phyloP scores from a whole-genome alignment of 345 rosid species.

The Eucalyptus marginata region DNA sequence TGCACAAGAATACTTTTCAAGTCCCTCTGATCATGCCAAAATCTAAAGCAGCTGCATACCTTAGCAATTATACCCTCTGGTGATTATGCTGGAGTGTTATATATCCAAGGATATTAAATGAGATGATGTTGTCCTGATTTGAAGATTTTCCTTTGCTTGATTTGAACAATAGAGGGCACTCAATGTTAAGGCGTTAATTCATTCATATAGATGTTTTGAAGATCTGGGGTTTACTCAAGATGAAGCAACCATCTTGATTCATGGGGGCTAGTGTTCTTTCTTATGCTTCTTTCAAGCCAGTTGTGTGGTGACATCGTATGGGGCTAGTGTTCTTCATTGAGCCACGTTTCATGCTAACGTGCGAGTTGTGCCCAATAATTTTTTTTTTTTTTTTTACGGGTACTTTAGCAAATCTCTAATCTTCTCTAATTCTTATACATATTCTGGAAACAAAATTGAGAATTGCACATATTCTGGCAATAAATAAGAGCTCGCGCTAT shows the following conservation, averaged over 20 bases:
- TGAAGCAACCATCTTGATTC: not conserved
- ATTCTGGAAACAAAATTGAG: not conserved
- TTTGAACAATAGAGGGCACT: not conserved
- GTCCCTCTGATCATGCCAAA: not conserved
- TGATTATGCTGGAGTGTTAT: not conserved
- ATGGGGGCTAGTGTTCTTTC: not conserved
- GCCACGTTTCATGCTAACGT: not conserved
- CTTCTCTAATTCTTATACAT: fast-evolving
- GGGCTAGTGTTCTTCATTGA: not conserved
- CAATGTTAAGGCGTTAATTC: not conserved
- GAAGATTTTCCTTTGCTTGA: not conserved
- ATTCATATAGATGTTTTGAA: not conserved
- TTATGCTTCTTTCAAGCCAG: not conserved
- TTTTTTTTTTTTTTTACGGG: not conserved
- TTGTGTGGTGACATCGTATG: not conserved
- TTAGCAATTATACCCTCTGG: not conserved
- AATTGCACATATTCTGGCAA: not conserved
- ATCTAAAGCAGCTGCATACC: not conserved
- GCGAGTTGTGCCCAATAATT: not conserved
- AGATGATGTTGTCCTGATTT: not conserved
- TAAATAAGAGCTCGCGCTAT: no score
- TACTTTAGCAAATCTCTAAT: not conserved
- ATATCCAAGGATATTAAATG: not conserved
- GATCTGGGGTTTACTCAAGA: not conserved
- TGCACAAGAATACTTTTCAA: not conserved